A percentile compares a stretch with the other conserved stretches of the same genome.
These are phyloP conservation scores for Globomyces pollinis-pini DNA, from an alignment of 192 early-diverging fungal species.

Conservation along the genomic window DNA sequence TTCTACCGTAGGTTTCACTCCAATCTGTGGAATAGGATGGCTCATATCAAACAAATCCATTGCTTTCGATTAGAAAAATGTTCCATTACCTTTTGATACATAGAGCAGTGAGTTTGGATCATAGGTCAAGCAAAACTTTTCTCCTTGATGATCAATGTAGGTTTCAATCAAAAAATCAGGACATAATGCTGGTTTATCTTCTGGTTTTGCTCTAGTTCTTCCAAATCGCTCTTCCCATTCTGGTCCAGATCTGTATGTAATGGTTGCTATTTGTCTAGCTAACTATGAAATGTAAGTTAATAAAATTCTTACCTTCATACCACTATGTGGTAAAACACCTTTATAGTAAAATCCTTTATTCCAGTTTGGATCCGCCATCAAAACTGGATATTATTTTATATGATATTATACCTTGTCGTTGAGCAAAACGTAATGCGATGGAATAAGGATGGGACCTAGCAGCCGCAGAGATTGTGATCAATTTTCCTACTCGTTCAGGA, in stretches of 20 bases:
- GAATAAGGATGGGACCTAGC: constrained; percentile 94
- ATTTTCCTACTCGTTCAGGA: constrained; percentile 70
- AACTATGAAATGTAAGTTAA: too few relatives aligned
- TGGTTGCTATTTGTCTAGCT: constrained; percentile 87
- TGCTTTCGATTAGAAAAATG: too few relatives aligned
- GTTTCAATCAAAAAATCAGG: constrained; percentile 94
- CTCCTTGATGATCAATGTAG: constrained; percentile 93
- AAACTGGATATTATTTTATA: constrained; percentile 37
- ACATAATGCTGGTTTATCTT: constrained; percentile 70
- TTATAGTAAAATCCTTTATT: constrained; percentile 91
- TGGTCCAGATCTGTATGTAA: constrained; percentile 89
- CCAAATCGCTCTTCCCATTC: constrained; percentile 98
- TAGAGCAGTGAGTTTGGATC: constrained; percentile 91
- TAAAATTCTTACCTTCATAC: constrained; percentile 72
- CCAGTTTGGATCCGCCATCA: constrained; percentile 95
- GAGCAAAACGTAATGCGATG: constrained; percentile 86
- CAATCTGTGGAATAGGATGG: constrained; percentile 5
- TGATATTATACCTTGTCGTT: constrained; percentile 53
- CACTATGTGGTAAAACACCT: constrained; percentile 76
- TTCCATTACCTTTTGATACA: too few relatives aligned
- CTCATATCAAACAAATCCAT: constrained; percentile 98
- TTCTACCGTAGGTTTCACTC: neutral
- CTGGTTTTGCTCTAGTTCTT: constrained; percentile 64
- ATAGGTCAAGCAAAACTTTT: constrained; percentile 86
- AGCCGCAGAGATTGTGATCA: constrained; percentile 83